phyloP scores from a whole-genome alignment of 345 rosid species.

The Aquilaria malaccensis region DNA sequence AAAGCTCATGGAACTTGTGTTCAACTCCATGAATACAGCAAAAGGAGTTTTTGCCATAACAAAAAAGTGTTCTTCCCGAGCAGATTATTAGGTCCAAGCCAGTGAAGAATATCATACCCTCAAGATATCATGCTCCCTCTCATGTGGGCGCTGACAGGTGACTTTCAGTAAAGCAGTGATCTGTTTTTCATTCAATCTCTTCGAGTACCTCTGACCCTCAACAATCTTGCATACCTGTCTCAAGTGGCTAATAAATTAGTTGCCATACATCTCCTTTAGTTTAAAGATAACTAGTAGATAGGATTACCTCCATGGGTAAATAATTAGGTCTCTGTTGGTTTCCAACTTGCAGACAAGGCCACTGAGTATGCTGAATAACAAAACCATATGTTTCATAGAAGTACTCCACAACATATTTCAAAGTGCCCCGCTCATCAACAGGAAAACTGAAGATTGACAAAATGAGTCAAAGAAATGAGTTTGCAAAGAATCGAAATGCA shows the following conservation, averaged over 20 bases:
- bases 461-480: conserved; percentile 3
- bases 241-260: conserved; percentile 5
- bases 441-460: conserved; percentile 52
- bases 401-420: conserved; percentile 87
- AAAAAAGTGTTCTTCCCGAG: no score
- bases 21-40: no score
- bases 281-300: background rate
- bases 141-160: conserved; percentile 89
- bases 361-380: conserved; percentile 60
- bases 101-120: conserved; percentile 33
- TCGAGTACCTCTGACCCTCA: conserved; percentile 95
- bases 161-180: conserved; percentile 84
- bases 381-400: conserved; percentile 77
- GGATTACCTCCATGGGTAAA: conserved; percentile 83
- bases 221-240: conserved; percentile 91
- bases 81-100: no score
- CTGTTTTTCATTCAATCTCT: conserved; percentile 90
- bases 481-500: background rate
- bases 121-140: conserved; percentile 76
- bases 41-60: no score
- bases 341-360: conserved; percentile 96
- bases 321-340: conserved; percentile 87
- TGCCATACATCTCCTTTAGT: background rate
- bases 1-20: no score
- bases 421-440: conserved; percentile 78